phyloP scores from a whole-genome alignment of 2,329 filamentous ascomycete genomes.

The Polychaeton citri region DNA sequence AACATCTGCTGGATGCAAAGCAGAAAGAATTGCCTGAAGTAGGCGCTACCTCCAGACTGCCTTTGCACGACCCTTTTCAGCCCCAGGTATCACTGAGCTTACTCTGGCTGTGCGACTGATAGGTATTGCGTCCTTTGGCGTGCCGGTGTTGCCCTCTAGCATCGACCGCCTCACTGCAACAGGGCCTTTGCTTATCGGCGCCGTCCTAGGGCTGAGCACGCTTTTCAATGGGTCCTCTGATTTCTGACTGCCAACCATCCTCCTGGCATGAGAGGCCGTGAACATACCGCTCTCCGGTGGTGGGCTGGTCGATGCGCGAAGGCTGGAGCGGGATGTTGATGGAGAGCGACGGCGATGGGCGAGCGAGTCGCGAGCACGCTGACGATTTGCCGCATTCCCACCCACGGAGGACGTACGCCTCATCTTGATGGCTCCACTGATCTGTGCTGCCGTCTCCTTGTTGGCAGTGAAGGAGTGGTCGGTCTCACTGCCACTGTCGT shows the following conservation, averaged over 20 bases:
- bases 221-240: slow-evolving; percentile 30
- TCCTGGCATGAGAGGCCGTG: slow-evolving; percentile 50
- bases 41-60: neutral
- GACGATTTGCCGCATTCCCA: slow-evolving; percentile 19
- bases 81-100: slow-evolving; percentile 4
- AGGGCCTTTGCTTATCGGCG: slow-evolving; percentile 43
- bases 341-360: slow-evolving; percentile 43
- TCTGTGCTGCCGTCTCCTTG: slow-evolving; percentile 12
- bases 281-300: slow-evolving; percentile 40
- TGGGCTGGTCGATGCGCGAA: slow-evolving; percentile 31
- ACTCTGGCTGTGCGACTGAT: slow-evolving; percentile 2
- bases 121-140: neutral
- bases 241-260: slow-evolving; percentile 52
- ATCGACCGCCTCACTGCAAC: slow-evolving; percentile 24
- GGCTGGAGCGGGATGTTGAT: slow-evolving; percentile 22
- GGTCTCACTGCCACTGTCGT: slow-evolving; percentile 10
- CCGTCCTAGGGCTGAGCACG: slow-evolving; percentile 47
- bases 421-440: slow-evolving; percentile 38
- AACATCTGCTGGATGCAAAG: too few relatives aligned
- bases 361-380: slow-evolving; percentile 18
- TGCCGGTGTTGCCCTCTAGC: slow-evolving; percentile 1
- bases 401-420: slow-evolving; percentile 25
- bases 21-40: neutral
- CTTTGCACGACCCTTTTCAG: slow-evolving; percentile 1
- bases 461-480: slow-evolving; percentile 13